phyloP scores from a whole-genome alignment of 176 grass and related monocot species.

The Triticum urartu region DNA sequence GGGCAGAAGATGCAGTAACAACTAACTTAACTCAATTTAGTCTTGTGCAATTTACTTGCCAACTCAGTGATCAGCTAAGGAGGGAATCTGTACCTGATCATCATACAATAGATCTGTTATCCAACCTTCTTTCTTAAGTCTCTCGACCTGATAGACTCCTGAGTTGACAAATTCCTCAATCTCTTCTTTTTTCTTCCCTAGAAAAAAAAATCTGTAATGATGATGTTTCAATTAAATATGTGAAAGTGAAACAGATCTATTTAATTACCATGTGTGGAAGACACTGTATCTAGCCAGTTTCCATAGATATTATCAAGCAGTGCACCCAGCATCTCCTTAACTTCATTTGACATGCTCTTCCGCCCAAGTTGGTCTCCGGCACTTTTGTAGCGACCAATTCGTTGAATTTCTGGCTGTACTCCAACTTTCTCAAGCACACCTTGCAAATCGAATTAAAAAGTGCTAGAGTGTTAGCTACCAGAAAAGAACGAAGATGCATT shows the following conservation, averaged over 20 bases:
- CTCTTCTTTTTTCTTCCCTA: constrained; percentile 94
- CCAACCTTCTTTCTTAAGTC: constrained; percentile 97
- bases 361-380: constrained; percentile 71
- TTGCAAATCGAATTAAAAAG: constrained; percentile 27
- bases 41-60: constrained; percentile 3
- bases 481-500: constrained; percentile 19
- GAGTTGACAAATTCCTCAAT: constrained; percentile 81
- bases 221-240: constrained; percentile 16
- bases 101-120: constrained; percentile 95
- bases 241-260: constrained; percentile 39
- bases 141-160: constrained; percentile 96
- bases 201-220: constrained; percentile 33
- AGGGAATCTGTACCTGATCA: constrained; percentile 73
- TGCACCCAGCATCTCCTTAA: constrained; percentile 77
- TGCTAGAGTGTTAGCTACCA: constrained; percentile 19
- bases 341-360: constrained; percentile 86
- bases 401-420: constrained; percentile 83
- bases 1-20: background rate
- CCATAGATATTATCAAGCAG: constrained; percentile 89
- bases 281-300: constrained; percentile 96
- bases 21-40: background rate
- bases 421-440: constrained; percentile 91
- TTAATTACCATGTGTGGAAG: constrained; percentile 60
- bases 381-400: constrained; percentile 91
- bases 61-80: constrained; percentile 21